Evolutionary conservation across 2,329 filamentous ascomycete genomes (phyloP).

Genomic region (Aspergillus novofumigatus): DNA sequence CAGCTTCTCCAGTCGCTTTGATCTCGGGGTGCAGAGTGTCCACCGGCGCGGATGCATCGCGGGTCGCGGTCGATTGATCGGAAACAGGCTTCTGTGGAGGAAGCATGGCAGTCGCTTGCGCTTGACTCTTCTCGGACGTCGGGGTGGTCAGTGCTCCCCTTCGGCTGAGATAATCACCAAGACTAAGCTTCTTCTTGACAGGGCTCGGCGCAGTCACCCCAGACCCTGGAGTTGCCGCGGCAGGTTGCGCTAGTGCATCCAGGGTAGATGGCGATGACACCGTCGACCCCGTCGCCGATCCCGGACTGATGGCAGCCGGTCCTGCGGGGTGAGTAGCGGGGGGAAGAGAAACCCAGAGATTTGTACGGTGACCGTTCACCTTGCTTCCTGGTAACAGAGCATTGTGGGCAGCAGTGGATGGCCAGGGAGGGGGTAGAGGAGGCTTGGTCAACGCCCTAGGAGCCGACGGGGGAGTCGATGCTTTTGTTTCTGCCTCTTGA

Average conservation of each 20-base stretch:
- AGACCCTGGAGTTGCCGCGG: constrained; percentile 21
- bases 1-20: constrained; percentile 9
- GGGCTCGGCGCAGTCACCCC: constrained; percentile 42
- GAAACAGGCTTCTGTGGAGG: constrained; percentile 22
- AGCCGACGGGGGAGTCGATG: background rate
- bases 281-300: constrained; percentile 26
- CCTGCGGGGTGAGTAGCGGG: constrained; percentile 14
- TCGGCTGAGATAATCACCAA: constrained; percentile 47
- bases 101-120: constrained; percentile 22
- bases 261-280: constrained; percentile 25
- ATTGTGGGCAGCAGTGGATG: constrained; percentile 37
- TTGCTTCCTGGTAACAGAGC: constrained; percentile 24
- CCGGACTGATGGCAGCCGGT: constrained; percentile 24
- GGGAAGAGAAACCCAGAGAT: constrained; percentile 28
- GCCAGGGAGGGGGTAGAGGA: constrained; percentile 28
- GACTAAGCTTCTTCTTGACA: constrained; percentile 48
- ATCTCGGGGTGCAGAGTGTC: constrained; percentile 6
- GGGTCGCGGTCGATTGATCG: constrained; percentile 11
- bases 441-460: constrained; percentile 17
- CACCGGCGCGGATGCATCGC: constrained; percentile 10
- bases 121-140: constrained; percentile 38
- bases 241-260: constrained; percentile 22
- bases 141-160: constrained; percentile 39
- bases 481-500: constrained; percentile 2
- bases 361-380: constrained; percentile 14